Conservation (phyloP, 371 early-diverging fungal species). For the Haplosporangium sp. region DNA sequence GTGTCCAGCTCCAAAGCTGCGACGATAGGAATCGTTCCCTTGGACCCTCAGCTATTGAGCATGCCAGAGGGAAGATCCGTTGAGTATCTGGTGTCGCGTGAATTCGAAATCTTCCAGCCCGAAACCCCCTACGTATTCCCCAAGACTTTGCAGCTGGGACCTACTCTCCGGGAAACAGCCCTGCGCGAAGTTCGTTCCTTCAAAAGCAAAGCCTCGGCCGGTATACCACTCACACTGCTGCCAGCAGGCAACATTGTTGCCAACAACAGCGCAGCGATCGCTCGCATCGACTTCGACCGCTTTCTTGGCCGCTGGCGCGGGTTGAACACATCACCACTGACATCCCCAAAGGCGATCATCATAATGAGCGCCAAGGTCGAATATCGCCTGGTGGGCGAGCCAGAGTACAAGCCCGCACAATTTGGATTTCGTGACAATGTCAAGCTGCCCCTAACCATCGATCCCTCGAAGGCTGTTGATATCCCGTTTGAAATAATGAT, state of each 20-base stretch:
- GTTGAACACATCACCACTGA: conserved; percentile 18
- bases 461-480: conserved; percentile 31
- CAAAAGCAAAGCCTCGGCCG: conserved; percentile 17
- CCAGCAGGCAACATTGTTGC: conserved; percentile 10
- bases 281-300: conserved; percentile 2
- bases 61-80: conserved; percentile 17
- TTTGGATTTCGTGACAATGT: conserved; percentile 10
- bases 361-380: conserved; percentile 27
- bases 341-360: conserved; percentile 25
- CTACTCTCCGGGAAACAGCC: conserved; percentile 4
- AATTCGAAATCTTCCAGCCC: conserved; percentile 28
- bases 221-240: conserved; percentile 13
- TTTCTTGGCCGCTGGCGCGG: conserved; percentile 28
- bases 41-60: conserved; percentile 27
- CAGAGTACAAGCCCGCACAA: conserved; percentile 25
- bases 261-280: conserved; percentile 31
- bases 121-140: conserved; percentile 40
- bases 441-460: conserved; percentile 32
- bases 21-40: conserved; percentile 21
- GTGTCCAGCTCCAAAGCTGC: conserved; percentile 19
- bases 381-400: conserved; percentile 53
- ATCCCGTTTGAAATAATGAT: conserved; percentile 24
- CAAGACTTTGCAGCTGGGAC: conserved; percentile 31
- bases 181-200: conserved; percentile 19
- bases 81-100: conserved; percentile 10